These are phyloP conservation scores for Epipyxis sp. DNA, from an alignment of 108 stramenopile genomes.

Conservation along the genomic window DNA sequence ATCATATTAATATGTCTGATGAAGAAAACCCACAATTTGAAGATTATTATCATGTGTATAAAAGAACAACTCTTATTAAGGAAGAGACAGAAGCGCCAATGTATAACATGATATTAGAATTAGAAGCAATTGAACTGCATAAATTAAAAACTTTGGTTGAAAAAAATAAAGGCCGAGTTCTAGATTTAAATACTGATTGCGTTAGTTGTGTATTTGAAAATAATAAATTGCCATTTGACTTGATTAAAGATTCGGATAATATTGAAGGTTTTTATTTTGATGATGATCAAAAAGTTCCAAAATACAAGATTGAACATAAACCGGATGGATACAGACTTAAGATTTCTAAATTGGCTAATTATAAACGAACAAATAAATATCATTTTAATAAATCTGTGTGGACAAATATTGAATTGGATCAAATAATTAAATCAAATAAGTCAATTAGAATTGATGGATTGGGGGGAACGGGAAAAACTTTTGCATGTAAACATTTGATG, in stretches of 20 bases:
- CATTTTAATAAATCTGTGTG: neutral
- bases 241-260: neutral
- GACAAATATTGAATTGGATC: conserved; percentile 1
- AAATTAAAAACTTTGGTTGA: conserved; percentile 2
- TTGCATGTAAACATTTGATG: neutral
- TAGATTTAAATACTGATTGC: conserved; percentile 17
- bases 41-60: neutral
- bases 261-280: neutral
- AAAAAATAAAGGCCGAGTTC: neutral
- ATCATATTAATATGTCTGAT: no score
- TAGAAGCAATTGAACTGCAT: conserved; percentile 10
- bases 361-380: neutral
- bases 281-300: neutral
- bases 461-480: neutral
- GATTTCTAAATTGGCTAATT: conserved; percentile 2
- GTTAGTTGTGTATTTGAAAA: neutral
- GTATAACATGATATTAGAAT: neutral
- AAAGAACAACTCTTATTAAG: neutral
- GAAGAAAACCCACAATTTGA: neutral
- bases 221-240: neutral
- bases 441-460: neutral
- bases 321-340: neutral
- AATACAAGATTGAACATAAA: neutral
- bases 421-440: neutral
- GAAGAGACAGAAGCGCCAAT: neutral